Evolutionary conservation across 192 early-diverging fungal species (phyloP).

Genomic region (Paraglomus brasilianum): DNA sequence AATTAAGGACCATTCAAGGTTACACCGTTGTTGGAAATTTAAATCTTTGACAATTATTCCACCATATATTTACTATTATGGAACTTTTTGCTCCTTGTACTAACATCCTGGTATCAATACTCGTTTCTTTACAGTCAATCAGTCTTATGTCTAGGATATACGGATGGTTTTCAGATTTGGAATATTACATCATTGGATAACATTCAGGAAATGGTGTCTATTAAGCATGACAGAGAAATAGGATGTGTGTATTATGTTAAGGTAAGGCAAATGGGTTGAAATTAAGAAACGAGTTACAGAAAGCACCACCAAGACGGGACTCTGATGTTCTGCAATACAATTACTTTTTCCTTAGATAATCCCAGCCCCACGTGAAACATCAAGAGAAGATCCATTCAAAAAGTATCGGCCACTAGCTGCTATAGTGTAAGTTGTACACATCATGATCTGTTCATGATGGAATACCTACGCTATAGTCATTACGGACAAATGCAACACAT

Average conservation of each 20-base stretch:
- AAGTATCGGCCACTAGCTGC: conserved; percentile 50
- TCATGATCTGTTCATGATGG: background rate
- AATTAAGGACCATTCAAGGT: too few species aligned
- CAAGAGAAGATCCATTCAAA: conserved; percentile 38
- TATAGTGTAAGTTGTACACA: conserved; percentile 42
- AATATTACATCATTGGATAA: conserved; percentile 63
- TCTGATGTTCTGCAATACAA: background rate
- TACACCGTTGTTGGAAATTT: too few species aligned
- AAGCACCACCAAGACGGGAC: background rate
- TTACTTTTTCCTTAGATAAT: conserved; percentile 32
- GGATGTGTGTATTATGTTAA: conserved; percentile 51
- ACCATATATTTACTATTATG: too few species aligned
- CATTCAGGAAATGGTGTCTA: conserved; percentile 64
- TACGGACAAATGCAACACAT: background rate
- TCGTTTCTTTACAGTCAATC: conserved; percentile 34
- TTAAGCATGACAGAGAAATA: conserved; percentile 48
- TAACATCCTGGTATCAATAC: background rate
- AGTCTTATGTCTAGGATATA: conserved; percentile 67
- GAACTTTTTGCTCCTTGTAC: too few species aligned
- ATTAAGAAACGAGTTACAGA: background rate
- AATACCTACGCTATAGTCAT: background rate
- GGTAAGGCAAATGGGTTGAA: conserved; percentile 30
- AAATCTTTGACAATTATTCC: too few species aligned
- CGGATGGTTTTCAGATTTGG: conserved; percentile 80
- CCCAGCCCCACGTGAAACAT: conserved; percentile 32